phyloP scores from a whole-genome alignment of 345 rosid genomes.

The Aegle marmelos region DNA sequence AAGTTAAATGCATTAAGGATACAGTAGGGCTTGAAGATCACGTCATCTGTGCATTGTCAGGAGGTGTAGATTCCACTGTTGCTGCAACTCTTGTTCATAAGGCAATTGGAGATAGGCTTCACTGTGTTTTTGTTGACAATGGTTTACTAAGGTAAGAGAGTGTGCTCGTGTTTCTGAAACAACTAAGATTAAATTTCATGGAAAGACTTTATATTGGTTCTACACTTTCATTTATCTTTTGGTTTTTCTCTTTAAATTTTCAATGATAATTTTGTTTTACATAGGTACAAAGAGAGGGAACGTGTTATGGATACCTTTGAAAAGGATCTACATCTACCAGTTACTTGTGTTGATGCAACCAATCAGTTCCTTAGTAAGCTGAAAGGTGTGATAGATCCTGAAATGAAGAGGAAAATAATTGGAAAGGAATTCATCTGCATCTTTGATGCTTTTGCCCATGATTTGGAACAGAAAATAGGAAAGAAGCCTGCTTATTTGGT shows the following conservation, averaged over 20 bases:
- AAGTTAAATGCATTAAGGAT: constrained; percentile 64
- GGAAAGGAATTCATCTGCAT: constrained; percentile 86
- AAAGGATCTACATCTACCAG: constrained; percentile 84
- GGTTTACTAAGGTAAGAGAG: constrained; percentile 73
- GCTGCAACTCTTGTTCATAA: constrained; percentile 96
- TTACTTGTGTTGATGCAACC: constrained; percentile 79
- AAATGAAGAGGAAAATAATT: constrained; percentile 85
- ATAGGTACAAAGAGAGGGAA: constrained; percentile 86
- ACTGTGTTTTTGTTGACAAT: constrained; percentile 93
- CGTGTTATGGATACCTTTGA: constrained; percentile 92
- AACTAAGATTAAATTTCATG: background rate
- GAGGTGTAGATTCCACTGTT: constrained; percentile 98
- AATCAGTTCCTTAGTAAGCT: constrained; percentile 76
- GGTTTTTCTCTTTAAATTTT: background rate
- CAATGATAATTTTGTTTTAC: constrained; percentile 3
- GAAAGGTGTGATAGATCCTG: constrained; percentile 91
- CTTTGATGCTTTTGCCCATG: constrained; percentile 76
- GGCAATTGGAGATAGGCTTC: constrained; percentile 95
- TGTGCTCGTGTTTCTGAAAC: background rate
- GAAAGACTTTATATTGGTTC: background rate
- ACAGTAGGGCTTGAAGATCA: constrained; percentile 75
- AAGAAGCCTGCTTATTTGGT: constrained; percentile 79
- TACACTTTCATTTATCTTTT: background rate
- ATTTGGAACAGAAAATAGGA: constrained; percentile 72
- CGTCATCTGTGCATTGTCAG: constrained; percentile 92